Conservation (phyloP, 2,329 filamentous ascomycete genomes). For the Lasiodiplodia gonubiensis region DNA sequence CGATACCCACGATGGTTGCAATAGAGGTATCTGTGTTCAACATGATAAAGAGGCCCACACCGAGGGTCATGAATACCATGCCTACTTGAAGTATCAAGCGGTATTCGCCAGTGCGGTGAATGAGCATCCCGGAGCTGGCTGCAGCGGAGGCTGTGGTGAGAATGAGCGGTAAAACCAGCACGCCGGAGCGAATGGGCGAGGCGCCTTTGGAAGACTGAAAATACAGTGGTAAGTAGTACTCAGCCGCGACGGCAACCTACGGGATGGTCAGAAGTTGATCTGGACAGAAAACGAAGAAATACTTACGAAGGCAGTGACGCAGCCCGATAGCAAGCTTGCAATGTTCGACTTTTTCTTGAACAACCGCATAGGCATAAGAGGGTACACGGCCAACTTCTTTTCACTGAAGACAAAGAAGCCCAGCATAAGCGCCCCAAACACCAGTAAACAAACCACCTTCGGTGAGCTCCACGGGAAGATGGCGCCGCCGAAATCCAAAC, state of each 20-base stretch:
- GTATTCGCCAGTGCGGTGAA: constrained; percentile 53
- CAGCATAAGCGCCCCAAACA: constrained; percentile 57
- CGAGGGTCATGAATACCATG: constrained; percentile 40
- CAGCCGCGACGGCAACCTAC: constrained; percentile 56
- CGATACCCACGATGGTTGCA: constrained; percentile 52
- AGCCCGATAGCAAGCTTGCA: constrained; percentile 39
- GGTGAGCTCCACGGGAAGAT: constrained; percentile 60
- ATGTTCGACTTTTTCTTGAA: too few relatives aligned
- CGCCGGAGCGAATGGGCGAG: constrained; percentile 63
- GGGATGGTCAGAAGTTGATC: constrained; percentile 48
- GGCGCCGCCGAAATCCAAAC: constrained; percentile 60
- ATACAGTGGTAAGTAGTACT: constrained; percentile 76
- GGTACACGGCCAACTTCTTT: constrained; percentile 66
- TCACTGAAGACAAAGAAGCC: constrained; percentile 66
- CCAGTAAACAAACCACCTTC: constrained; percentile 61
- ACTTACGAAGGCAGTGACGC: constrained; percentile 59
- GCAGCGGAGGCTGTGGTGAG: constrained; percentile 62
- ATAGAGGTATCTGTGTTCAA: constrained; percentile 39
- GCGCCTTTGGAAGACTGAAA: constrained; percentile 71
- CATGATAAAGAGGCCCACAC: constrained; percentile 44
- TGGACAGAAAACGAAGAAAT: constrained; percentile 53
- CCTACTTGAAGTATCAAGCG: constrained; percentile 46
- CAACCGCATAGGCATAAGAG: constrained; percentile 63
- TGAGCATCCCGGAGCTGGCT: constrained; percentile 55
- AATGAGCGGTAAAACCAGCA: constrained; percentile 66